These are phyloP conservation scores for Phoma sp. DNA, from an alignment of 2,329 filamentous ascomycete genomes.

Conservation along the genomic window DNA sequence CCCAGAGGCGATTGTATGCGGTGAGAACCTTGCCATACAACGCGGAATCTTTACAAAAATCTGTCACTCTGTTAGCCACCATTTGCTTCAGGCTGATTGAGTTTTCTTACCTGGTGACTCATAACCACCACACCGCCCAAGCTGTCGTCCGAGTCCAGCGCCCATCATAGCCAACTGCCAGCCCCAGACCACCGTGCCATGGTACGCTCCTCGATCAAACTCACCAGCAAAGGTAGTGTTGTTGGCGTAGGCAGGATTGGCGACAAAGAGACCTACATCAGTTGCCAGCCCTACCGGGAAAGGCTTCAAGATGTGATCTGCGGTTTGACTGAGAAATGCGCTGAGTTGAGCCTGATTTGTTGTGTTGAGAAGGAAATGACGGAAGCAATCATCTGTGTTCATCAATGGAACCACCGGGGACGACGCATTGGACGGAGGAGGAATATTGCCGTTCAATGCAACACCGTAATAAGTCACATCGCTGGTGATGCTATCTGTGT, in stretches of 20 bases:
- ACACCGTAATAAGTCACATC: slow-evolving; percentile 63
- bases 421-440: slow-evolving; percentile 42
- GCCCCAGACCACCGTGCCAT: slow-evolving; percentile 69
- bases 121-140: slow-evolving; percentile 56
- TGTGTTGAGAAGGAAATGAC: slow-evolving; percentile 66
- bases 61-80: slow-evolving; percentile 30
- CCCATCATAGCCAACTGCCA: slow-evolving; percentile 72
- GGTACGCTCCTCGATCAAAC: slow-evolving; percentile 65
- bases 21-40: slow-evolving; percentile 53
- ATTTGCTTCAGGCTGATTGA: not conserved
- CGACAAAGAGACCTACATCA: slow-evolving; percentile 62
- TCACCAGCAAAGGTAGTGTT: slow-evolving; percentile 52
- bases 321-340: slow-evolving; percentile 62
- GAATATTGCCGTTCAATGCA: slow-evolving; percentile 56
- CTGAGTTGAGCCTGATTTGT: slow-evolving; percentile 64
- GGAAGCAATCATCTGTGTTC: slow-evolving; percentile 70
- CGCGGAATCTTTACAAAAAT: slow-evolving; percentile 57
- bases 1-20: slow-evolving; percentile 67
- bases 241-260: slow-evolving; percentile 65
- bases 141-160: slow-evolving; percentile 63
- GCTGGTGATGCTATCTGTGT: slow-evolving; percentile 50
- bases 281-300: slow-evolving; percentile 67
- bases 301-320: slow-evolving; percentile 61
- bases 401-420: slow-evolving; percentile 61
- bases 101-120: not conserved